These are phyloP conservation scores for Colletotrichum horii DNA, from an alignment of 2,329 filamentous ascomycete genomes.

Conservation along the genomic window DNA sequence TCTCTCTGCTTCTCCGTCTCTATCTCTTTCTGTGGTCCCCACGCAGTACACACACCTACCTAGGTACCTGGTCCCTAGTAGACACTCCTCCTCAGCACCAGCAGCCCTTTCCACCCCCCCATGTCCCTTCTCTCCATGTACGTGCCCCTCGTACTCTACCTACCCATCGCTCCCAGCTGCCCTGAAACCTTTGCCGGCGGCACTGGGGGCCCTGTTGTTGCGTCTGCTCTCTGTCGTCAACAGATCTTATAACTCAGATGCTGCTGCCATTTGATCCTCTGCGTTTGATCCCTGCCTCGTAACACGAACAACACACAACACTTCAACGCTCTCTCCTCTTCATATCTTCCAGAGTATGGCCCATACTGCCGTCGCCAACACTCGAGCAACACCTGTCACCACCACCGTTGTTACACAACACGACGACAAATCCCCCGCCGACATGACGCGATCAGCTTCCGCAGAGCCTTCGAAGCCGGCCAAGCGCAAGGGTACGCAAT, in stretches of 20 bases:
- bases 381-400: constrained; percentile 14
- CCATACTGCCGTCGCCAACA: constrained; percentile 19
- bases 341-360: constrained; percentile 11
- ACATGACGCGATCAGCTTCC: constrained; percentile 47
- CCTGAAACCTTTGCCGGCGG: constrained; percentile 23
- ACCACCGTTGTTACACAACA: constrained; percentile 15
- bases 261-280: constrained; percentile 10
- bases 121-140: background rate
- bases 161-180: constrained; percentile 10
- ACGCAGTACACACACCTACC: background rate
- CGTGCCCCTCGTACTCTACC: background rate
- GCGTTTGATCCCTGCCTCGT: constrained; percentile 12
- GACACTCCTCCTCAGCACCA: background rate
- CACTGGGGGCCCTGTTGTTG: constrained; percentile 18
- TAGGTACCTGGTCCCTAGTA: background rate
- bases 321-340: background rate
- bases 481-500: constrained; percentile 51
- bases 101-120: background rate
- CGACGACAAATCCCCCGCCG: constrained; percentile 10
- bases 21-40: background rate
- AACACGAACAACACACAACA: constrained; percentile 13
- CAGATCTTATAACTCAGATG: constrained; percentile 23
- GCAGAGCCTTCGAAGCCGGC: constrained; percentile 46
- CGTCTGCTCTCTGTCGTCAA: constrained; percentile 13
- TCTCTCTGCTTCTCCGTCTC: background rate